These are phyloP conservation scores for Aspergillus luchuensis DNA, from an alignment of 2,329 filamentous ascomycete species.

Conservation along the genomic window DNA sequence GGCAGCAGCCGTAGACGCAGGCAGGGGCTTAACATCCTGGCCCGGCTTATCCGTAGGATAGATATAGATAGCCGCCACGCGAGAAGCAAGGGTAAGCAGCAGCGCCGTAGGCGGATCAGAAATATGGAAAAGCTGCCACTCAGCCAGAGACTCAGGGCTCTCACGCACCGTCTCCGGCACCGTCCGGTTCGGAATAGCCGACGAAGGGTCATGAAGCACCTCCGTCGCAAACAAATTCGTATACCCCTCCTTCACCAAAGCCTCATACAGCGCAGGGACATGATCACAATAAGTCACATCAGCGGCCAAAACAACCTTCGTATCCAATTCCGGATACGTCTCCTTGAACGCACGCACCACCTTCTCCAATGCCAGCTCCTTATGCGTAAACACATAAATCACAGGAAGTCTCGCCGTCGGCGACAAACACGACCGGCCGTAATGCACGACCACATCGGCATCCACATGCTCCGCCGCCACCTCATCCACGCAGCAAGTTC, in stretches of 20 bases:
- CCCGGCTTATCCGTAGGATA: conserved; percentile 60
- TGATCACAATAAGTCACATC: conserved; percentile 86
- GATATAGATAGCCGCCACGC: conserved; percentile 76
- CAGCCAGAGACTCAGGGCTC: conserved; percentile 54
- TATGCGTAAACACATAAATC: conserved; percentile 84
- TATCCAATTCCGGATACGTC: conserved; percentile 65
- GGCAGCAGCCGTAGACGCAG: conserved; percentile 56
- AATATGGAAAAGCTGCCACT: conserved; percentile 82
- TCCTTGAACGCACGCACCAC: conserved; percentile 64
- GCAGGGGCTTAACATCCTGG: conserved; percentile 42
- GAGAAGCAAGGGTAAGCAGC: conserved; percentile 81
- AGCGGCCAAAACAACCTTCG: conserved; percentile 77
- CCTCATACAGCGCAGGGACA: conserved; percentile 59
- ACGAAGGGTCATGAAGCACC: conserved; percentile 76
- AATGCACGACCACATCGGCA: conserved; percentile 90
- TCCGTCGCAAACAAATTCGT: conserved; percentile 66
- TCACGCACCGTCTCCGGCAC: conserved; percentile 57
- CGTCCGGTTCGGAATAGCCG: conserved; percentile 79
- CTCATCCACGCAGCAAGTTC: conserved; percentile 95
- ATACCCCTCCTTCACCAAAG: conserved; percentile 68
- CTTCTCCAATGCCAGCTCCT: conserved; percentile 64
- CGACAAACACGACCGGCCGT: conserved; percentile 87
- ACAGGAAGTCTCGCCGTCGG: conserved; percentile 85
- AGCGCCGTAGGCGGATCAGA: conserved; percentile 78
- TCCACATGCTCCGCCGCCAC: conserved; percentile 91